Percentiles rank a stretch among this genome's conserved stretches.
Evolutionary conservation across 2,329 filamentous ascomycete species (phyloP).

Genomic region (Fusarium tjaetaba): DNA sequence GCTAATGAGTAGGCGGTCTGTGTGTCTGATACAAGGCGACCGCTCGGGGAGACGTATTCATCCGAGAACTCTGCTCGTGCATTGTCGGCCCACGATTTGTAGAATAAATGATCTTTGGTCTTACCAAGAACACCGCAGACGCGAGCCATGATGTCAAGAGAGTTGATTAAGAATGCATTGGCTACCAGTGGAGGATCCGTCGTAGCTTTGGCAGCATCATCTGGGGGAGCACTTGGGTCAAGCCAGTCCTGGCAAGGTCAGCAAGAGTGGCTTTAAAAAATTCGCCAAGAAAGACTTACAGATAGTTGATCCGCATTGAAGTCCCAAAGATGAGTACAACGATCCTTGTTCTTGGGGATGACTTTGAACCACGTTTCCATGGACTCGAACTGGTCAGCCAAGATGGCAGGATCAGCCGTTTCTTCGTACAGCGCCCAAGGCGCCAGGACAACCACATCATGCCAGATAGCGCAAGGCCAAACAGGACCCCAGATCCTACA

Average conservation of each 20-base stretch:
- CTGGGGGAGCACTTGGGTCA: conserved; percentile 56
- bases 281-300: background rate
- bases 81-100: conserved; percentile 16
- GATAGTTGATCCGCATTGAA: conserved; percentile 30
- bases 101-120: conserved; percentile 13
- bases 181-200: conserved; percentile 56
- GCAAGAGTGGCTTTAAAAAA: fast-evolving
- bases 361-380: conserved; percentile 53
- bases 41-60: conserved; percentile 39
- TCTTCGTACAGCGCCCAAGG: conserved; percentile 55
- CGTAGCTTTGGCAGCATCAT: conserved; percentile 51
- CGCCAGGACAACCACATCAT: conserved; percentile 53
- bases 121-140: conserved; percentile 49
- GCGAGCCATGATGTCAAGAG: conserved; percentile 51
- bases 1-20: conserved; percentile 40
- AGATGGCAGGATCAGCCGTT: conserved; percentile 50
- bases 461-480: conserved; percentile 53
- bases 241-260: conserved; percentile 57
- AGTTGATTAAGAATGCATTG: conserved; percentile 58
- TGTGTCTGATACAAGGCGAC: conserved; percentile 34
- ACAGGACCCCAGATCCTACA: conserved; percentile 27
- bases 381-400: conserved; percentile 52
- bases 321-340: conserved; percentile 53
- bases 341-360: conserved; percentile 46
- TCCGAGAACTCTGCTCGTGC: conserved; percentile 24